A percentile compares a stretch with the other conserved stretches of the same genome.
Conservation (phyloP, 2,329 filamentous ascomycete genomes). For the Claviceps cyperi region DNA sequence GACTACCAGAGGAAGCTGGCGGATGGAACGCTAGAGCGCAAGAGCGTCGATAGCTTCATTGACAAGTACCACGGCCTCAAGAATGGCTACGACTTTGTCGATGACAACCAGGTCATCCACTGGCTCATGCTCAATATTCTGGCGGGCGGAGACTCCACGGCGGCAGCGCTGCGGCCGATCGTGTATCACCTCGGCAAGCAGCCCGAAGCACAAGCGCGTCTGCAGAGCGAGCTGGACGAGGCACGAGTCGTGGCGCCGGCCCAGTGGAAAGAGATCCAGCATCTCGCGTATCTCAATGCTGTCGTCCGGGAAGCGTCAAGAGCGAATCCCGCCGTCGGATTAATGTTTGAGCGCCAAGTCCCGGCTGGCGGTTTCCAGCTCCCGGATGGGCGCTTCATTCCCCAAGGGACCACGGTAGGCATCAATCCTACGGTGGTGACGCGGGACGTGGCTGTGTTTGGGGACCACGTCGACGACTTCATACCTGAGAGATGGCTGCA, state of each 20-base stretch:
- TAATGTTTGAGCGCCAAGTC: conserved; percentile 35
- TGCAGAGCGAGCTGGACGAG: conserved; percentile 24
- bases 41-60: conserved; percentile 13
- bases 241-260: conserved; percentile 12
- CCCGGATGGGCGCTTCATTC: conserved; percentile 21
- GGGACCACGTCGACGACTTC: conserved; percentile 28
- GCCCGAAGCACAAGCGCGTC: conserved; percentile 13
- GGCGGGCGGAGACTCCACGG: conserved; percentile 24
- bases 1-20: conserved; percentile 8
- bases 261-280: conserved; percentile 11
- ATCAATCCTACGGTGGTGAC: conserved; percentile 26
- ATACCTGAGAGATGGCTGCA: conserved; percentile 34
- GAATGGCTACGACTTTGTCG: conserved; percentile 19
- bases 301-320: conserved; percentile 36
- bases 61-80: conserved; percentile 7
- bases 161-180: conserved; percentile 18
- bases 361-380: conserved; percentile 23
- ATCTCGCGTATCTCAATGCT: conserved; percentile 31
- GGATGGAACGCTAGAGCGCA: conserved; percentile 7
- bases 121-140: conserved; percentile 12
- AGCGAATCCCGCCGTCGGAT: conserved; percentile 31
- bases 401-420: conserved; percentile 23
- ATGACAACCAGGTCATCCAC: conserved; percentile 13
- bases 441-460: conserved; percentile 27
- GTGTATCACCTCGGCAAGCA: conserved; percentile 24